A percentile compares a stretch with the other conserved stretches of the same genome.
Conservation (phyloP, 2,329 filamentous ascomycete species). For the Cladosporium velox region DNA sequence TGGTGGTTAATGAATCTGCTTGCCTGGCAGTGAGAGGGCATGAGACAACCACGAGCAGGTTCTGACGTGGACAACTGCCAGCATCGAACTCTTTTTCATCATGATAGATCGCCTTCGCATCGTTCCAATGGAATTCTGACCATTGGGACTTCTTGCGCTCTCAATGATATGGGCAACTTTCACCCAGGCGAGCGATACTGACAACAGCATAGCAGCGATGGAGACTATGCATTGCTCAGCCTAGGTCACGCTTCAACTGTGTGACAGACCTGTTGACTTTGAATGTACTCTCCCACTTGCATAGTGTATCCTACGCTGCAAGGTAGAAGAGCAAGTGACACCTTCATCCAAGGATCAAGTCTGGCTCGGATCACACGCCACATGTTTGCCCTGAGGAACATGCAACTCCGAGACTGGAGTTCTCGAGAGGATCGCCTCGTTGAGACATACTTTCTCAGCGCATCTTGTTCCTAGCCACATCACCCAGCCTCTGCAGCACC, state of each 20-base stretch:
- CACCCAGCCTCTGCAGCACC: constrained; percentile 13
- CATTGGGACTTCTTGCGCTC: not conserved
- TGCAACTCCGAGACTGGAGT: not conserved
- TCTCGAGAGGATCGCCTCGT: not conserved
- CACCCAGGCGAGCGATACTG: not conserved
- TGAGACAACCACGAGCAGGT: not conserved
- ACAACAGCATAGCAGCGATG: not conserved
- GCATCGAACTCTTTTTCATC: not conserved
- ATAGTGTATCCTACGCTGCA: too few species aligned
- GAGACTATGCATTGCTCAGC: not conserved
- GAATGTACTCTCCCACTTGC: not conserved
- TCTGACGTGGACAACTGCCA: not conserved
- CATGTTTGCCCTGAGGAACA: not conserved
- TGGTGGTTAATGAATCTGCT: not conserved
- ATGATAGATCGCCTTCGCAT: not conserved
- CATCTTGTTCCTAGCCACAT: constrained; percentile 13
- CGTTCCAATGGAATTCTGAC: not conserved
- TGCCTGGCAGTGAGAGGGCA: not conserved
- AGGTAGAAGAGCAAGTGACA: not conserved
- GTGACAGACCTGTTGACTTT: not conserved
- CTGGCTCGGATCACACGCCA: not conserved
- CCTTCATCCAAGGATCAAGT: not conserved
- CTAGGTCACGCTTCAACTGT: not conserved
- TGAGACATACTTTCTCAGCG: not conserved
- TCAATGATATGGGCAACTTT: not conserved